Evolutionary conservation across 2,329 filamentous ascomycete genomes (phyloP).

Genomic region (Colletotrichum sp.): DNA sequence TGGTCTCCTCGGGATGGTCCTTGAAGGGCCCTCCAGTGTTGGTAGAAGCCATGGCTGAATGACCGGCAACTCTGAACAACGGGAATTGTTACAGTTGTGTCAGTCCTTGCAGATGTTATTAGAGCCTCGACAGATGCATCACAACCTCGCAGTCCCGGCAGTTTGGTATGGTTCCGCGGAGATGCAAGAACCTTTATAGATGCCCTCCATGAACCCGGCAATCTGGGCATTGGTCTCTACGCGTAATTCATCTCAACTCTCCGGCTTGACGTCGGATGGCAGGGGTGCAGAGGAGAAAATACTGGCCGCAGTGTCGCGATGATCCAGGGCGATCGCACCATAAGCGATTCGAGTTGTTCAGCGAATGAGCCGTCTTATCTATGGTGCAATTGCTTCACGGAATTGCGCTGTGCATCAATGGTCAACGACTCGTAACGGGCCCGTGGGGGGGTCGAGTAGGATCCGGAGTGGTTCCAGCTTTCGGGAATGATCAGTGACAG

Average conservation of each 20-base stretch:
- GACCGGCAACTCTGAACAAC: not conserved
- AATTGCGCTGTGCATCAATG: slow-evolving; percentile 8
- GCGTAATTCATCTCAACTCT: not conserved
- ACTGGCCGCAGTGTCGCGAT: slow-evolving; percentile 3
- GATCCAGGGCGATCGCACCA: slow-evolving; percentile 7
- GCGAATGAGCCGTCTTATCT: slow-evolving; percentile 14
- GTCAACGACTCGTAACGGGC: not conserved
- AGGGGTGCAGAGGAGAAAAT: not conserved
- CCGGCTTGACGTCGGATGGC: not conserved
- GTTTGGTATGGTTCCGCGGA: not conserved
- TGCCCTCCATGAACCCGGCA: not conserved
- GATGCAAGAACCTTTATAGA: slow-evolving; percentile 18
- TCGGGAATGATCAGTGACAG: not conserved
- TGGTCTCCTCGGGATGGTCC: not conserved
- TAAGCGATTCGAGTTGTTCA: not conserved
- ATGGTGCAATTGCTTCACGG: slow-evolving; percentile 20
- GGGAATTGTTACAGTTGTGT: not conserved
- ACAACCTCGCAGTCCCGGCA: not conserved
- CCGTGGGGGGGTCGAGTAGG: slow-evolving; percentile 4
- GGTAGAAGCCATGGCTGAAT: not conserved
- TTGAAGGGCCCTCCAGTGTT: not conserved
- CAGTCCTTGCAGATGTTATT: not conserved
- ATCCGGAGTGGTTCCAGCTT: not conserved
- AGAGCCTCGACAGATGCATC: not conserved
- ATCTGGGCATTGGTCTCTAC: not conserved